Conservation (phyloP, 2,329 filamentous ascomycete genomes). For the Clonostachys rosea region DNA sequence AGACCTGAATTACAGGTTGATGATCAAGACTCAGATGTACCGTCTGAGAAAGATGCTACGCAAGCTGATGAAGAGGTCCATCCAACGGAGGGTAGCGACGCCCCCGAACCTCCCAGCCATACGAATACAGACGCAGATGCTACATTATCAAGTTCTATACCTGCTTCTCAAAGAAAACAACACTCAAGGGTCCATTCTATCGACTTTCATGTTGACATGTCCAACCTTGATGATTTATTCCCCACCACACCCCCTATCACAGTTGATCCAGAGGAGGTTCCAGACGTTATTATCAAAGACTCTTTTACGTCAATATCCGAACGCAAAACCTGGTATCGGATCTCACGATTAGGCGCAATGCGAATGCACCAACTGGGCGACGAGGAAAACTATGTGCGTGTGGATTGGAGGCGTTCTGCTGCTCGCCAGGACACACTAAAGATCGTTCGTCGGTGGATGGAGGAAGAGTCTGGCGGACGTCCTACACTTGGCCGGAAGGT, state of each 20-base stretch:
- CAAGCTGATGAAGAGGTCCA: too few species aligned
- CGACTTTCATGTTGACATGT: slow-evolving; percentile 19
- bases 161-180: too few species aligned
- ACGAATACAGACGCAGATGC: too few species aligned
- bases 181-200: neutral
- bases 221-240: slow-evolving; percentile 24
- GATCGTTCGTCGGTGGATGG: slow-evolving; percentile 62
- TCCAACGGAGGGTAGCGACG: too few species aligned
- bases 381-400: slow-evolving; percentile 54
- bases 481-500: slow-evolving; percentile 22
- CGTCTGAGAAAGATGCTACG: too few species aligned
- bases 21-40: too few species aligned
- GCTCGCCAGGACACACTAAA: slow-evolving; percentile 49
- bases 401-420: slow-evolving; percentile 52
- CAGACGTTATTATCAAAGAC: slow-evolving; percentile 44
- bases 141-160: too few species aligned
- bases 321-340: slow-evolving; percentile 61
- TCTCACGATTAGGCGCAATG: slow-evolving; percentile 56
- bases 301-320: slow-evolving; percentile 50
- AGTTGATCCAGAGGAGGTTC: slow-evolving; percentile 24
- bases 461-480: slow-evolving; percentile 57
- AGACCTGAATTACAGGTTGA: too few species aligned
- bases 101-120: too few species aligned
- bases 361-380: slow-evolving; percentile 52
- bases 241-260: slow-evolving; percentile 13